These are phyloP conservation scores for Phyllachora maydis DNA, from an alignment of 2,329 filamentous ascomycete species.

Conservation along the genomic window DNA sequence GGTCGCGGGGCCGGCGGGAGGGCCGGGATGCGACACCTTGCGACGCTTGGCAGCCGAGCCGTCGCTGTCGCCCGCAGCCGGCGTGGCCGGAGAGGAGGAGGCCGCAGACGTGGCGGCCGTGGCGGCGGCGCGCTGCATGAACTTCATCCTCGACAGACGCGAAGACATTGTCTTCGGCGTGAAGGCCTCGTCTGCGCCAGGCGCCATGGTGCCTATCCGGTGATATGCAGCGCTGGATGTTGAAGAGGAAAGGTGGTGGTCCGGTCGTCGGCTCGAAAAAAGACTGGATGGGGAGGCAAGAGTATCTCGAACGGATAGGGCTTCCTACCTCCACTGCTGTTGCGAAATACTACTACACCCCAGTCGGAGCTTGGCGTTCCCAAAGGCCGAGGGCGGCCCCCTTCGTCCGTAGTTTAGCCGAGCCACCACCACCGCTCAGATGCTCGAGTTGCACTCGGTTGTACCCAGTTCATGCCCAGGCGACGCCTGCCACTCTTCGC, in stretches of 20 bases:
- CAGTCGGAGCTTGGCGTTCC: too few relatives aligned
- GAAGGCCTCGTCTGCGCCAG: slow-evolving; percentile 2
- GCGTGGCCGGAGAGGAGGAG: slow-evolving; percentile 20
- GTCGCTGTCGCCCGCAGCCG: slow-evolving; percentile 11
- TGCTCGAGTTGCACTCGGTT: too few relatives aligned
- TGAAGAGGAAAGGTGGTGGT: background rate
- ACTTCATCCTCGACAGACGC: slow-evolving; percentile 84
- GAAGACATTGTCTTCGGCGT: slow-evolving; percentile 58
- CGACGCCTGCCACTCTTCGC: too few relatives aligned
- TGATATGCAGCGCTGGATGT: background rate
- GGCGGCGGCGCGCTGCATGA: slow-evolving; percentile 77
- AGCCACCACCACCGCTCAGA: too few relatives aligned
- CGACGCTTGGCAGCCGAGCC: slow-evolving; percentile 41
- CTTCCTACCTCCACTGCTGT: too few relatives aligned
- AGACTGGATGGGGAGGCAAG: too few relatives aligned
- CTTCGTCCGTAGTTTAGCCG: too few relatives aligned
- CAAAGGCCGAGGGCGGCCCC: too few relatives aligned
- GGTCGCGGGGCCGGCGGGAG: slow-evolving; percentile 12
- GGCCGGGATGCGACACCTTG: slow-evolving; percentile 25
- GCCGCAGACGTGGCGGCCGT: slow-evolving; percentile 19
- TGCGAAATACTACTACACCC: background rate
- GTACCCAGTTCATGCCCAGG: too few relatives aligned
- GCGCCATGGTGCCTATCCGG: slow-evolving; percentile 6
- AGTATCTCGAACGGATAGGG: too few relatives aligned
- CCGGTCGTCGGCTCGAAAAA: background rate